Evolutionary conservation across 192 early-diverging fungal genomes (phyloP).

Genomic region (Backusella westeae): DNA sequence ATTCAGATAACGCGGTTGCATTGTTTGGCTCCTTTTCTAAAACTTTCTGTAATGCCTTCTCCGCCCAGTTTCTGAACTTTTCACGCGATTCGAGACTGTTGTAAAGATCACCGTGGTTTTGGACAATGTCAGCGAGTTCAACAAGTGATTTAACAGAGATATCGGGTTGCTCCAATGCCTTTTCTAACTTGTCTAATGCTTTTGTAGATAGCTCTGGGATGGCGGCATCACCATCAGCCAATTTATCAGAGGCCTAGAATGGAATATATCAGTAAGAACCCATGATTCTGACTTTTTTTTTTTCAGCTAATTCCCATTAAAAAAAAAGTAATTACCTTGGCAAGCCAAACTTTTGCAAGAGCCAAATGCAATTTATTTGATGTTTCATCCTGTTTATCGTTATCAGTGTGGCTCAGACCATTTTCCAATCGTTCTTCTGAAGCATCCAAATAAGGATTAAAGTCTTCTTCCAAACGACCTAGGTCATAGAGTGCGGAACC

Average conservation of each 20-base stretch:
- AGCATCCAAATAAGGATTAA: conserved; percentile 30
- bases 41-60: not conserved
- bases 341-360: conserved; percentile 21
- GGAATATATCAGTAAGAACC: not conserved
- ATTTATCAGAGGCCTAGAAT: not conserved
- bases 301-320: too few relatives aligned
- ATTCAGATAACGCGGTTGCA: conserved; percentile 17
- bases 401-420: conserved; percentile 18
- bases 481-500: conserved; percentile 49
- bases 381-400: not conserved
- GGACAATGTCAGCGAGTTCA: conserved; percentile 19
- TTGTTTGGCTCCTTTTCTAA: conserved; percentile 14
- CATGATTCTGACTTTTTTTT: too few relatives aligned
- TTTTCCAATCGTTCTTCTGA: conserved; percentile 31
- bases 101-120: conserved; percentile 28
- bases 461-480: conserved; percentile 33
- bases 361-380: conserved; percentile 9
- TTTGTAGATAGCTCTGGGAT: conserved; percentile 13
- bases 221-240: not conserved
- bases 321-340: conserved; percentile 16
- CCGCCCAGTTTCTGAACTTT: conserved; percentile 20
- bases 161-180: not conserved
- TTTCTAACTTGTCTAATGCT: conserved; percentile 11
- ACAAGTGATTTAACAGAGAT: not conserved
- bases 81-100: not conserved